phyloP scores from a whole-genome alignment of 2,329 filamentous ascomycete species.

The Pyrenophora teres region DNA sequence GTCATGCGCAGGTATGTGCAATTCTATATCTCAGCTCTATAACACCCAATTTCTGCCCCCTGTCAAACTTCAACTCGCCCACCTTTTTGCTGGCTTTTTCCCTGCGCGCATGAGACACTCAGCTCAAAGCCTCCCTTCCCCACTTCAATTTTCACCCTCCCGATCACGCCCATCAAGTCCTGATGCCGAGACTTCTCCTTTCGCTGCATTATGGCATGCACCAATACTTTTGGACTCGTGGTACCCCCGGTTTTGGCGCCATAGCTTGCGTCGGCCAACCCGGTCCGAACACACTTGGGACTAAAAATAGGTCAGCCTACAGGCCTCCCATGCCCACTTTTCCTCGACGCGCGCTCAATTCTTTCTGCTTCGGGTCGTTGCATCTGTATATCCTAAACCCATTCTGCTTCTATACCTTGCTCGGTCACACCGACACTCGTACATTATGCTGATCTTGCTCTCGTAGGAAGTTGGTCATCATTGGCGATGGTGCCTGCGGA shows the following conservation, averaged over 20 bases:
- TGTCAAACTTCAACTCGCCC: conserved; percentile 2
- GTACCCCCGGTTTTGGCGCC: conserved; percentile 35
- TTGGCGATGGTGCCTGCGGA: conserved; percentile 95
- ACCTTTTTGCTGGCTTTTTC: neutral
- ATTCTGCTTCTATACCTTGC: conserved; percentile 8
- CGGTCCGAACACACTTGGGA: conserved; percentile 39
- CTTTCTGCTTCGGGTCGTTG: conserved; percentile 20
- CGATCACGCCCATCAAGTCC: neutral
- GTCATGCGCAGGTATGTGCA: conserved; percentile 68
- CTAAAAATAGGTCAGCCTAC: conserved; percentile 45
- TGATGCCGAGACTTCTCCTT: neutral
- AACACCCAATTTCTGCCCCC: conserved; percentile 4
- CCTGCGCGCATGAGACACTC: neutral
- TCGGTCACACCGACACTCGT: conserved; percentile 12
- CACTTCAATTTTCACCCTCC: neutral
- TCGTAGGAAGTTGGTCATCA: conserved; percentile 89
- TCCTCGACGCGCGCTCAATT: conserved; percentile 38
- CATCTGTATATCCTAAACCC: conserved; percentile 10
- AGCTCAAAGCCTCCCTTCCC: neutral
- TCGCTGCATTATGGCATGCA: conserved; percentile 18
- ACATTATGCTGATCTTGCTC: conserved; percentile 32
- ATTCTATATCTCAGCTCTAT: conserved; percentile 11
- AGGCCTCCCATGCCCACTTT: conserved; percentile 40
- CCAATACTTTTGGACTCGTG: conserved; percentile 31
- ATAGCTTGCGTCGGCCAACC: conserved; percentile 48